Conservation (phyloP, 441 rosid genomes). For the Cnidoscolus chayamansa region DNA sequence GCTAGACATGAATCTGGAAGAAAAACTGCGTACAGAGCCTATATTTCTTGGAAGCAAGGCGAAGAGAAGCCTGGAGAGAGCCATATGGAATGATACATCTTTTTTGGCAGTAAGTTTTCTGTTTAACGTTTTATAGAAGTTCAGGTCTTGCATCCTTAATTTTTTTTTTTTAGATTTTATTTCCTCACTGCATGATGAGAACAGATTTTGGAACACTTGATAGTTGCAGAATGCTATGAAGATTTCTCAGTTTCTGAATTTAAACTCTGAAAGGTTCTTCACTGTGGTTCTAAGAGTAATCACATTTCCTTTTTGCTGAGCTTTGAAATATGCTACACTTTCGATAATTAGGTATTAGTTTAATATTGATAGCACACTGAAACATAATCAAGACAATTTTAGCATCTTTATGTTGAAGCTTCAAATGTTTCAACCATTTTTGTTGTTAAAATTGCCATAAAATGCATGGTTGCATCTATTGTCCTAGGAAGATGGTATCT, state of each 20-base stretch:
- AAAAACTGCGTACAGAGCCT: constrained; percentile 76
- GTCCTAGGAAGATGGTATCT: neutral
- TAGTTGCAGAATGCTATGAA: neutral
- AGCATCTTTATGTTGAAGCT: too few relatives aligned
- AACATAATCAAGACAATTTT: too few relatives aligned
- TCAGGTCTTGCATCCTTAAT: neutral
- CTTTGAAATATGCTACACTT: neutral
- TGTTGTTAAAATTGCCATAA: neutral
- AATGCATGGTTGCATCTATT: neutral
- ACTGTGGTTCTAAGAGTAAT: neutral
- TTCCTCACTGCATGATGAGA: neutral
- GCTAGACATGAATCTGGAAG: constrained; percentile 78
- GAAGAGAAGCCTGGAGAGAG: constrained; percentile 83
- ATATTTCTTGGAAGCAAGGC: constrained; percentile 88
- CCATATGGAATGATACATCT: constrained; percentile 86
- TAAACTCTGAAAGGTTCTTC: neutral
- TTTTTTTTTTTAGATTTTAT: neutral
- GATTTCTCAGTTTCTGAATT: neutral
- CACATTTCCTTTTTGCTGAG: neutral
- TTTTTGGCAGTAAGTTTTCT: constrained; percentile 74
- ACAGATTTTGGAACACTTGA: neutral
- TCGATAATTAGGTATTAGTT: neutral
- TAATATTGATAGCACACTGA: neutral
- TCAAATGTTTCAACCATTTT: too few relatives aligned
- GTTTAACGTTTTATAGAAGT: neutral